Evolutionary conservation across 371 early-diverging fungal species (phyloP), one percentile per base, ranked within the genome.

Genomic region (Chytridium lagenaria): DNA sequence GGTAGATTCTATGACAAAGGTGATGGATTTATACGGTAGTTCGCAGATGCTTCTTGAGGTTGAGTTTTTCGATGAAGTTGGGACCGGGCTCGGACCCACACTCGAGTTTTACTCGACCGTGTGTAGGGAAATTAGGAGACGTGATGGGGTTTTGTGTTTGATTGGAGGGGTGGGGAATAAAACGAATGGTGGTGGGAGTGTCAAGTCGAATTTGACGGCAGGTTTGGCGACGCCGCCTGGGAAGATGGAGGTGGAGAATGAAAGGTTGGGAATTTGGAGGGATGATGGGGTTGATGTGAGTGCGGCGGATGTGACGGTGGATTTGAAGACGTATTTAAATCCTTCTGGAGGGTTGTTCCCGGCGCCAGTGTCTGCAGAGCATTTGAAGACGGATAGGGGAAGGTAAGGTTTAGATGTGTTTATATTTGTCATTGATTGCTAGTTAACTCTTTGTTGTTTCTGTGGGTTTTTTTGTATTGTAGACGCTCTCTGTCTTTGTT

Each of bases 1-100:
- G 67, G 79, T 96, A 0, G 95, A 93, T 67, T 90, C 92, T 0
- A 93, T 95, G 63, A 82, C 90, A 36, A 91, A 92, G 69, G 89
- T 95, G 22, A 83, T 96, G 79, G 90, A 92, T 30, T 74, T 92
- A 64, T 96, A 91, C 76, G 81, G 78, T n/a, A 59, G 61, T 26
- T 66, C 72, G 15, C 77, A 76, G 55, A 57, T 78, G 33, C 57
- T 94, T 44, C 83, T 98, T 59, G 96, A 98, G 77, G 88, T 97
- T 23, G 94, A 96, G 78, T 98, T 94, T 73, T 88, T 89, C 75
- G 94, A 92, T 36, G 98, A 98, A 74, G 95, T 94, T 28, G 98
- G 98, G 12, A 94, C 95, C 1, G 98, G 98, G 1, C 78, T 95
- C 3, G 98, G 98, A 0, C 96, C 97, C 0, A 97, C 98, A 0